Evolutionary conservation across 345 rosid species (phyloP).

Genomic region (Citrus reticulata): DNA sequence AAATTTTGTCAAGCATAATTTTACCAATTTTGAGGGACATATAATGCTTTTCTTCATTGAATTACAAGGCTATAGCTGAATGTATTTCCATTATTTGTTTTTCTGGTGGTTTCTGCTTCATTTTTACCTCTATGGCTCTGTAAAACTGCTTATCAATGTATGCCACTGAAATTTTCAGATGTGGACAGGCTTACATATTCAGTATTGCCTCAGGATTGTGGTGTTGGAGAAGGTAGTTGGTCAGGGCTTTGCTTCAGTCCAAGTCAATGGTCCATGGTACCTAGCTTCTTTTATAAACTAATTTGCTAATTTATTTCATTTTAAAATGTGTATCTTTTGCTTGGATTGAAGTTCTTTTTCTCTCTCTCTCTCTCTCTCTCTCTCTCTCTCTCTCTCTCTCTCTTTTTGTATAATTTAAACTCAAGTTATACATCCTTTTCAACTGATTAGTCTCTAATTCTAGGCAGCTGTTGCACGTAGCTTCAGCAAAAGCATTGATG

Average conservation of each 20-base stretch:
- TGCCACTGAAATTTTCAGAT: constrained; percentile 38
- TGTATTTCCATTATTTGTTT: neutral
- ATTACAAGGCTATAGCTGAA: neutral
- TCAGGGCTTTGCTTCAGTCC: constrained; percentile 75
- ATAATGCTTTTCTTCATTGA: neutral
- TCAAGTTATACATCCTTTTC: neutral
- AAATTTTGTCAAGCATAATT: neutral
- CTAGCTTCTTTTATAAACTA: neutral
- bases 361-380: no score
- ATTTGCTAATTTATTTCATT: neutral
- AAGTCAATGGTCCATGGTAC: constrained; percentile 60
- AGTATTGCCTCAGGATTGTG: constrained; percentile 58
- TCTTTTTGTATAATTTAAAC: neutral
- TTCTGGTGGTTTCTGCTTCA: constrained; percentile 4
- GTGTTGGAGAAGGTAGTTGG: constrained; percentile 76
- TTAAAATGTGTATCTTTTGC: neutral
- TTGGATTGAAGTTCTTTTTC: neutral
- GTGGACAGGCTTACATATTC: constrained; percentile 51
- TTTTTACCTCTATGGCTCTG: neutral
- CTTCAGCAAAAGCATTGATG: constrained; percentile 55
- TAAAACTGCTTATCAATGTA: constrained; percentile 17
- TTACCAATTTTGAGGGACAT: neutral
- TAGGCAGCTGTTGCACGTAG: constrained; percentile 69
- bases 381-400: no score
- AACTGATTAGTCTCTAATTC: constrained; percentile 9